Conservation (phyloP, 2,329 filamentous ascomycete genomes). For the Talaromyces albobiverticillius region DNA sequence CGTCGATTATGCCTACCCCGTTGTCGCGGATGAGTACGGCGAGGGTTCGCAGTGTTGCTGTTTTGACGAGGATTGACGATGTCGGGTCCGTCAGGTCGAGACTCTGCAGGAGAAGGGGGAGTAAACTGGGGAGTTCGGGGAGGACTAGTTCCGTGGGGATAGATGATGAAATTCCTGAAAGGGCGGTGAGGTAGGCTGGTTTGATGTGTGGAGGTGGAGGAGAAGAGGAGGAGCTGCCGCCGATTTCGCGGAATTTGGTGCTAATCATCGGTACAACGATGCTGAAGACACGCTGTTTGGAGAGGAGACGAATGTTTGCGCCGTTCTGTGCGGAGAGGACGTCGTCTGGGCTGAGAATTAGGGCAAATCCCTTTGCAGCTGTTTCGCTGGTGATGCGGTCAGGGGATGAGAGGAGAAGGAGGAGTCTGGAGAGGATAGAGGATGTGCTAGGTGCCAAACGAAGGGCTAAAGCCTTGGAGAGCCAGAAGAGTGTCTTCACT, state of each 20-base stretch:
- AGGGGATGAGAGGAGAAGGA: slow-evolving; percentile 42
- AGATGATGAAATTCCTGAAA: slow-evolving; percentile 60
- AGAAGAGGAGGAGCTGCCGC: slow-evolving; percentile 21
- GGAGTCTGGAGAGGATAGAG: slow-evolving; percentile 51
- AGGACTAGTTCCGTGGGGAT: slow-evolving; percentile 60
- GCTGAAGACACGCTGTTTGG: slow-evolving; percentile 63
- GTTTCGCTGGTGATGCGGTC: slow-evolving; percentile 48
- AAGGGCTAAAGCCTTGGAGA: slow-evolving; percentile 60
- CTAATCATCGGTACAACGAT: slow-evolving; percentile 58
- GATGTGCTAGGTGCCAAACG: slow-evolving; percentile 50
- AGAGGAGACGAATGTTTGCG: slow-evolving; percentile 59
- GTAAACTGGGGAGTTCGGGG: slow-evolving; percentile 55
- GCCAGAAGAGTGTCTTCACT: slow-evolving; percentile 58
- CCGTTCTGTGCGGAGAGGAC: slow-evolving; percentile 60
- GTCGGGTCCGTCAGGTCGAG: slow-evolving; percentile 44
- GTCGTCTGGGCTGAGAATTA: slow-evolving; percentile 60
- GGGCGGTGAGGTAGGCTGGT: slow-evolving; percentile 61
- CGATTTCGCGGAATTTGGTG: slow-evolving; percentile 47
- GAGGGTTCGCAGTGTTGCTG: slow-evolving; percentile 59
- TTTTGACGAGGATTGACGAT: slow-evolving; percentile 49
- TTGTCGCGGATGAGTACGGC: slow-evolving; percentile 58
- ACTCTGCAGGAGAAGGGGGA: slow-evolving; percentile 61
- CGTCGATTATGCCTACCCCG: slow-evolving; percentile 47
- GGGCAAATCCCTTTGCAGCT: slow-evolving; percentile 57
- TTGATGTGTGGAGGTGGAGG: slow-evolving; percentile 44